Evolutionary conservation across 2,329 filamentous ascomycete species (phyloP).

Genomic region (Exophiala sp.): DNA sequence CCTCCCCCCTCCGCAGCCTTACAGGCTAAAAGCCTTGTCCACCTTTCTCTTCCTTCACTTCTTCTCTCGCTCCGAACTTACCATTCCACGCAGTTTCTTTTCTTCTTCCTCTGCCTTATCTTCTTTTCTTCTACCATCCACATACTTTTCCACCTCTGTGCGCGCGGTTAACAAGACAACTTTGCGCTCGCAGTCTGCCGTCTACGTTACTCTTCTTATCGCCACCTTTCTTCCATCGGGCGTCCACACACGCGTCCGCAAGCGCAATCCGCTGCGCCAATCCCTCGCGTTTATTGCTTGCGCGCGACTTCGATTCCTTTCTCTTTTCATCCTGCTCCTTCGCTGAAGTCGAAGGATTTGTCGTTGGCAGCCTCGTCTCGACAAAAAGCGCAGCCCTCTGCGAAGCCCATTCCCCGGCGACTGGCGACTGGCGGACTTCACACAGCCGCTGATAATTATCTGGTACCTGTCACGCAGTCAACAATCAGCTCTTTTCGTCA

Average conservation of each 20-base stretch:
- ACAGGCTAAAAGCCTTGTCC: slow-evolving; percentile 27
- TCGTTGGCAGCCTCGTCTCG: no score
- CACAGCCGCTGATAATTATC: not conserved
- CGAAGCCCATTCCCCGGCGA: not conserved
- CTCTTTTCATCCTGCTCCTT: not conserved
- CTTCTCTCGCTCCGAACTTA: not conserved
- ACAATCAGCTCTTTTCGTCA: not conserved
- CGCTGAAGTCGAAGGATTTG: no score
- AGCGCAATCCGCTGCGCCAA: not conserved
- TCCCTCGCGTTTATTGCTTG: not conserved
- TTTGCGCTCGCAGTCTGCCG: not conserved
- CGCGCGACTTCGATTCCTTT: not conserved
- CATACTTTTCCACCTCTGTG: not conserved
- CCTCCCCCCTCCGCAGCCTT: slow-evolving; percentile 18
- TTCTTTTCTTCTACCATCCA: not conserved
- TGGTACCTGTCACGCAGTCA: not conserved
- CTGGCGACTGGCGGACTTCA: not conserved
- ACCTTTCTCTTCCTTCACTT: slow-evolving; percentile 5
- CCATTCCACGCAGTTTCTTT: slow-evolving; percentile 3
- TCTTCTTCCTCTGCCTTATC: slow-evolving; percentile 1
- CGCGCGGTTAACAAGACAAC: slow-evolving; percentile 1
- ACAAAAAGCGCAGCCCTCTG: not conserved
- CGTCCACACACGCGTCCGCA: not conserved
- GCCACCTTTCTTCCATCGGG: not conserved
- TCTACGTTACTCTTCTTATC: not conserved